phyloP scores from a whole-genome alignment of 2,329 filamentous ascomycete species.

The Aureobasidium sp. region DNA sequence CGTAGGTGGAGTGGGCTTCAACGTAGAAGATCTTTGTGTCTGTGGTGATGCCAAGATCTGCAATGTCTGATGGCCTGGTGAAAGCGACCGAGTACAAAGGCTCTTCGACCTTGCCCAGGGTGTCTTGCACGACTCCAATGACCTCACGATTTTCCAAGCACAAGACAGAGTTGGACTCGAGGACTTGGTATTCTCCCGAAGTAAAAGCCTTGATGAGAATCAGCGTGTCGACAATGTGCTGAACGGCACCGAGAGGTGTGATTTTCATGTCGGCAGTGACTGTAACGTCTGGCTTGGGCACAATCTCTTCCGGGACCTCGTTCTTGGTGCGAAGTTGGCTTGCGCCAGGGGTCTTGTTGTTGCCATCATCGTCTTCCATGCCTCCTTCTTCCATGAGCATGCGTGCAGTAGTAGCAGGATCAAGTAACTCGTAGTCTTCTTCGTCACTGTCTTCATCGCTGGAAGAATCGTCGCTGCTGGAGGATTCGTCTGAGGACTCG shows the following conservation, averaged over 20 bases:
- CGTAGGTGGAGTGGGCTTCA: slow-evolving; percentile 67
- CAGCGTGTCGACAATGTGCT: slow-evolving; percentile 71
- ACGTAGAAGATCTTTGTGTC: slow-evolving; percentile 75
- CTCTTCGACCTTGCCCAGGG: slow-evolving; percentile 75
- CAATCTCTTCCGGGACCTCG: slow-evolving; percentile 51
- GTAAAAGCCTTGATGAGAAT: slow-evolving; percentile 71
- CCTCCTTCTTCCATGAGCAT: slow-evolving; percentile 78
- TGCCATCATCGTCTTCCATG: slow-evolving; percentile 70
- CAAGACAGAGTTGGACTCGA: slow-evolving; percentile 77
- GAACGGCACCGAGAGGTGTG: slow-evolving; percentile 65
- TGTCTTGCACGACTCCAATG: slow-evolving; percentile 74
- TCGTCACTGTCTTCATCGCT: slow-evolving; percentile 50
- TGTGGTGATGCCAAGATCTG: slow-evolving; percentile 57
- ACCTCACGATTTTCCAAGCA: slow-evolving; percentile 69
- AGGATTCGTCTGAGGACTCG: slow-evolving; percentile 43
- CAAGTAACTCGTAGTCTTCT: slow-evolving; percentile 63
- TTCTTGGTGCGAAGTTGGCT: slow-evolving; percentile 70
- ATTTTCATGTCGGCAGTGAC: slow-evolving; percentile 73
- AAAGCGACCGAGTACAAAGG: slow-evolving; percentile 83
- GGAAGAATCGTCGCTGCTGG: slow-evolving; percentile 31
- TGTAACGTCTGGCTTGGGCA: slow-evolving; percentile 64
- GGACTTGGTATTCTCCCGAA: slow-evolving; percentile 74
- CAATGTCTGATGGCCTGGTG: slow-evolving; percentile 59
- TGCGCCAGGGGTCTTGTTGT: slow-evolving; percentile 41
- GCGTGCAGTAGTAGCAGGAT: slow-evolving; percentile 73